Evolutionary conservation across 352 stramenopile species (phyloP).

Genomic region (Albugo laibachii): DNA sequence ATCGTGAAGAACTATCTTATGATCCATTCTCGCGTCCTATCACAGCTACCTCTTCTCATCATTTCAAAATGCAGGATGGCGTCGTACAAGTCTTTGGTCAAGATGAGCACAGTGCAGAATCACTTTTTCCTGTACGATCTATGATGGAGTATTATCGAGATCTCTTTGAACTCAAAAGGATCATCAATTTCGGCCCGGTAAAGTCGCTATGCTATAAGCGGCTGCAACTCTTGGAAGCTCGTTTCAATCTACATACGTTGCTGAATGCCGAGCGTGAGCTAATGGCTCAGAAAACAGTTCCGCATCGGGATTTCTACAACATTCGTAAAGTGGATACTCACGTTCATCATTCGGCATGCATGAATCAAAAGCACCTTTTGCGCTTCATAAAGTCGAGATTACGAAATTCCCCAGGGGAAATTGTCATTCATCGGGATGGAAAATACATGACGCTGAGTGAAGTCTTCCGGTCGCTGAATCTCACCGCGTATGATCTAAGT

Average conservation of each 20-base stretch:
- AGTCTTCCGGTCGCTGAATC: slow-evolving; percentile 82
- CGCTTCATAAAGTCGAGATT: slow-evolving; percentile 79
- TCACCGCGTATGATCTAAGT: slow-evolving; percentile 95
- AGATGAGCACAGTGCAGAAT: slow-evolving; percentile 7
- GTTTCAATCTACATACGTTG: slow-evolving; percentile 93
- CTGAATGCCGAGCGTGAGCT: slow-evolving; percentile 92
- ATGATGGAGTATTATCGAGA: slow-evolving; percentile 52
- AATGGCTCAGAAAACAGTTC: slow-evolving; percentile 87
- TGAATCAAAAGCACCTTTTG: slow-evolving; percentile 92
- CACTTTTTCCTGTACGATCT: slow-evolving; percentile 18
- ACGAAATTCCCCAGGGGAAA: slow-evolving; percentile 70
- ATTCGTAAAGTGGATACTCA: slow-evolving; percentile 97
- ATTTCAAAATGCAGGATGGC: slow-evolving; percentile 31
- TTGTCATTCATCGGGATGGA: slow-evolving; percentile 91
- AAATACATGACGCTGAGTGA: slow-evolving; percentile 92
- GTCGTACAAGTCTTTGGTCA: slow-evolving; percentile 29
- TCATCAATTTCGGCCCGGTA: slow-evolving; percentile 73
- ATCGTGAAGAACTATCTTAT: slow-evolving; percentile 55
- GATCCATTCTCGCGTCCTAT: slow-evolving; percentile 26
- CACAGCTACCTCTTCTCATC: slow-evolving; percentile 23
- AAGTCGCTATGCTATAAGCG: slow-evolving; percentile 78
- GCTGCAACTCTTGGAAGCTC: slow-evolving; percentile 74
- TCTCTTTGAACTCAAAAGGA: slow-evolving; percentile 65
- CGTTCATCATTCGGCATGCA: slow-evolving; percentile 93
- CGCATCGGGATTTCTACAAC: slow-evolving; percentile 98